Conservation (phyloP, 2,329 filamentous ascomycete genomes). For the Diaporthe sp. region DNA sequence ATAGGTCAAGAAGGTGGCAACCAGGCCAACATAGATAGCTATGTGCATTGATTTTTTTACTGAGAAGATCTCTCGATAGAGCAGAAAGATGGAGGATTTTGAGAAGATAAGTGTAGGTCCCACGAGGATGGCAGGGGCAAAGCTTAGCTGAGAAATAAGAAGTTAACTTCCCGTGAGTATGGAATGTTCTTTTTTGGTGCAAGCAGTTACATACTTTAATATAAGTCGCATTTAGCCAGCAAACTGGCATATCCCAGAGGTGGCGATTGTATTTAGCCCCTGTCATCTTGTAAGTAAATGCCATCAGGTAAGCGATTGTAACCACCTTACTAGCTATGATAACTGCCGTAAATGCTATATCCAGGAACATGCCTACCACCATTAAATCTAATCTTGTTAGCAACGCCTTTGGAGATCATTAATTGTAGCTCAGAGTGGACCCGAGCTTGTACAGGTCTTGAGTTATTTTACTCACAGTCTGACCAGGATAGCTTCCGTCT, state of each 20-base stretch:
- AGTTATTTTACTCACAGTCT: neutral
- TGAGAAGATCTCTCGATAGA: conserved; percentile 7
- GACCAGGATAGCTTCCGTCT: neutral
- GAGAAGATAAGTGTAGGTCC: neutral
- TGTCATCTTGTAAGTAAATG: neutral
- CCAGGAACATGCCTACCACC: neutral
- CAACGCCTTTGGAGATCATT: neutral
- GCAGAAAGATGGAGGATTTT: neutral
- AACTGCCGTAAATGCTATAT: neutral
- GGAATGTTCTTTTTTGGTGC: neutral
- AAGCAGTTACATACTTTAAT: neutral
- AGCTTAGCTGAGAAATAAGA: neutral
- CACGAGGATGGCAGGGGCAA: neutral
- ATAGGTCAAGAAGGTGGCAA: neutral
- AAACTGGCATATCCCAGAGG: conserved; percentile 1
- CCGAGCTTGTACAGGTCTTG: too few species aligned
- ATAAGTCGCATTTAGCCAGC: neutral
- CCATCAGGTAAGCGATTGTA: too few species aligned
- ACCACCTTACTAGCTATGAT: neutral
- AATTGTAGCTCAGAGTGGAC: too few species aligned
- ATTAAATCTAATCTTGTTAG: neutral
- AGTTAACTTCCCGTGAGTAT: neutral
- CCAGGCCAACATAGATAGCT: neutral
- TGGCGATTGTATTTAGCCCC: conserved; percentile 5
- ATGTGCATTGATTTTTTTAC: neutral